Conservation (phyloP, 176 grass and related monocot species). For the Bolboschoenus planiculmis region DNA sequence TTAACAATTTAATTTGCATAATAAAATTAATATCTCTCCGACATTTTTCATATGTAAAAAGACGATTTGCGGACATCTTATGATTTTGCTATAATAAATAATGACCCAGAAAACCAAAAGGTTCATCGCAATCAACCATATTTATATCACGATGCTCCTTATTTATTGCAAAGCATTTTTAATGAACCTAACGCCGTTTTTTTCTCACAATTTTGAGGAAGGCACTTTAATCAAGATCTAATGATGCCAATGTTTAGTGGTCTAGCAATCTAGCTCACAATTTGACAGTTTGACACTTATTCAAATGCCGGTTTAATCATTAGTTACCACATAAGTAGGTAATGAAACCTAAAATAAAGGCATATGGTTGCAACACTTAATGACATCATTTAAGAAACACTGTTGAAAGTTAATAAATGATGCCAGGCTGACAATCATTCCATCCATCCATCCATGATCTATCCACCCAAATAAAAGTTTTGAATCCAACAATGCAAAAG, state of each 20-base stretch:
- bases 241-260: neutral
- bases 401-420: neutral
- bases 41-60: no score
- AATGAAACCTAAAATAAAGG: neutral
- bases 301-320: neutral
- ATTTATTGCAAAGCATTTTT: neutral
- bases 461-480: neutral
- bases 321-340: neutral
- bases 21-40: no score
- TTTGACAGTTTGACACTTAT: neutral
- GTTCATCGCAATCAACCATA: neutral
- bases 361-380: neutral
- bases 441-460: neutral
- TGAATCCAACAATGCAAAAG: neutral
- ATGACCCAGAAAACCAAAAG: neutral
- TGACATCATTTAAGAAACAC: neutral
- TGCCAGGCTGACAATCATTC: slow-evolving; percentile 6
- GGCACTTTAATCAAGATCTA: neutral
- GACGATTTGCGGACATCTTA: no score
- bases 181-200: neutral
- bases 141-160: neutral
- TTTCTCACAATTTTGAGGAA: neutral
- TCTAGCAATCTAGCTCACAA: neutral
- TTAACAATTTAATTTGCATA: no score
- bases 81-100: no score